These are phyloP conservation scores for Penicillium hordei DNA, from an alignment of 2,329 filamentous ascomycete species.

Conservation along the genomic window DNA sequence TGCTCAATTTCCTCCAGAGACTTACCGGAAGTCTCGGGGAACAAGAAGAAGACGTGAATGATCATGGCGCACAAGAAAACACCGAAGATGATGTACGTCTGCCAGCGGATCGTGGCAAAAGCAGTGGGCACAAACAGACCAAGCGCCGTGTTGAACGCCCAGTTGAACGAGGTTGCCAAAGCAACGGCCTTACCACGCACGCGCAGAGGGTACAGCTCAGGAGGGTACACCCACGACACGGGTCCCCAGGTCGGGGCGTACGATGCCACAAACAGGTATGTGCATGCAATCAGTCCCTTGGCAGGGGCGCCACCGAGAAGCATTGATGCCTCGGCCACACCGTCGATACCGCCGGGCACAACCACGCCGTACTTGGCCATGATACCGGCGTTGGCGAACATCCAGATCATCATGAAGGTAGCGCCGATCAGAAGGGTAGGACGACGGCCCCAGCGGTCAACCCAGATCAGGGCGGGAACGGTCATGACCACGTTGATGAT, in stretches of 20 bases:
- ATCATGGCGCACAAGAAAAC: conserved; percentile 67
- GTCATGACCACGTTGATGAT: conserved; percentile 81
- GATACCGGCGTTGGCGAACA: conserved; percentile 47
- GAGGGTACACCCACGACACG: conserved; percentile 57
- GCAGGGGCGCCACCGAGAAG: conserved; percentile 48
- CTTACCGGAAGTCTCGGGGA: conserved; percentile 69
- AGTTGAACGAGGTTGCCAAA: conserved; percentile 59
- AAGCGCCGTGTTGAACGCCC: conserved; percentile 62
- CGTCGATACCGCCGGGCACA: conserved; percentile 43
- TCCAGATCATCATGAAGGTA: conserved; percentile 57
- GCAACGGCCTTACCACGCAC: conserved; percentile 62
- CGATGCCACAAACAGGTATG: conserved; percentile 62
- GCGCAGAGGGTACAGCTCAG: conserved; percentile 52
- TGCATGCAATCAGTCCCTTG: conserved; percentile 66
- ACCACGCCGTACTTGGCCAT: conserved; percentile 39
- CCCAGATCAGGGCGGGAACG: conserved; percentile 69
- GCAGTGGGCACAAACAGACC: conserved; percentile 52
- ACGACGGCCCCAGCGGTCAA: conserved; percentile 75
- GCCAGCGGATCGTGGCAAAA: conserved; percentile 56
- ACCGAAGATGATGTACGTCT: conserved; percentile 73
- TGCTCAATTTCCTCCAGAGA: conserved; percentile 74
- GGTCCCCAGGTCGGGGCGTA: conserved; percentile 65
- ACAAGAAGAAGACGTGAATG: conserved; percentile 64
- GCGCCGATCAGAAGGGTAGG: conserved; percentile 65
- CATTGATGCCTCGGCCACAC: conserved; percentile 41